Base-by-base conservation (phyloP, 495 filamentous ascomycete species). In the Ramalina intermedia region DNA sequence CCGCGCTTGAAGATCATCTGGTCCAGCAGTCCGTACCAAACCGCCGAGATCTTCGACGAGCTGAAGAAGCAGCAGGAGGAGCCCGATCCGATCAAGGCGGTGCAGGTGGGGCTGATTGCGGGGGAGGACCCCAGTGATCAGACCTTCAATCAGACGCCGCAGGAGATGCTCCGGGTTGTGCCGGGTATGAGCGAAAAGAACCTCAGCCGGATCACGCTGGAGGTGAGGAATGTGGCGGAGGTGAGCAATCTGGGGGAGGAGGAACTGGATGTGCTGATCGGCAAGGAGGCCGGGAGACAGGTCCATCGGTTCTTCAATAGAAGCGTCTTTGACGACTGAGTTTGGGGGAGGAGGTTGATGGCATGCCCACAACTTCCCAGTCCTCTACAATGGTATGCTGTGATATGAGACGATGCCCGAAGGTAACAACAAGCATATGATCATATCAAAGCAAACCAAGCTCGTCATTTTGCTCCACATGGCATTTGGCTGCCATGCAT, bases 21-120 rank as follows among this genome's bases (percentile, higher is more conserved):
- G 91, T 90, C 84, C 8, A 85, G 79, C 0, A 85, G 79, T 16
- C 90, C 91, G 0, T 96, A 94, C 61, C 90, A 98, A 63, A 96
- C 93, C 1, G 91, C 91, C 5, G 87, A 95, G 67, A 96, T 98
- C 52, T 96, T 96, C 63, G 80, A 85, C 36, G 83, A 88, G 56
- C 70, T 98, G 20, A 98, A 98, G 68, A 84, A 85, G 56, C 79
- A 84, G 49, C 79, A 85, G 53, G 70, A 81, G 4, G 91, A 98
- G 66, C 93, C 91, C 1, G 87, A 98, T 61, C 93, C 93, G 13
- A 73, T 94, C 20, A 78, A 76, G 3, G 91, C 93, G 2, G 85
- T 94, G 4, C 75, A 84, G 44, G 75, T 86, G 14, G 91, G 91
- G 0, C 67, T 96, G 2, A 63, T 60, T 29, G 66, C 69, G 0